A percentile compares a stretch with the other conserved stretches of the same genome.
Conservation (phyloP, 192 early-diverging fungal genomes). For the Podila epicladia region DNA sequence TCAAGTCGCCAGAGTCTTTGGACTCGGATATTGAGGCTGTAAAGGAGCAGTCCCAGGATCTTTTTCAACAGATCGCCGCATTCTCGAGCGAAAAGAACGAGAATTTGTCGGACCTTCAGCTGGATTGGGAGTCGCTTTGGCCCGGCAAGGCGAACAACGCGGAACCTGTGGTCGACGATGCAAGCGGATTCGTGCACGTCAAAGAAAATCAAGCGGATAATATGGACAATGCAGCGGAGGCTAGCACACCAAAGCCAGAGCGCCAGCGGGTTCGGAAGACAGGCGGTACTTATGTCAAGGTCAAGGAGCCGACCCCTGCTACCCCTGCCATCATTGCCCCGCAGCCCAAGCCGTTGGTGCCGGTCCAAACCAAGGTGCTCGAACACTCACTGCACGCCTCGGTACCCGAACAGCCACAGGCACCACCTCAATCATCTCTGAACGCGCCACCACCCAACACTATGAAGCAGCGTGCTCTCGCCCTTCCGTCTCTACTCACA, state of each 20-base stretch:
- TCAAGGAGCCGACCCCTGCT: neutral
- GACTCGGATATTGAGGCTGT: neutral
- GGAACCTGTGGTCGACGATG: neutral
- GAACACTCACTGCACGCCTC: neutral
- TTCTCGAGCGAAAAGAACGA: constrained; percentile 25
- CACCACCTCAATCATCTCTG: neutral
- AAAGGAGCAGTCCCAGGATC: neutral
- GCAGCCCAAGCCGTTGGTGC: constrained; percentile 1
- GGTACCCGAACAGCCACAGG: neutral
- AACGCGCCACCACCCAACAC: neutral
- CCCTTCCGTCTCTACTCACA: neutral
- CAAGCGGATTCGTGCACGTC: constrained; percentile 20
- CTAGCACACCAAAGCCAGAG: neutral
- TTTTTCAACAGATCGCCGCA: constrained; percentile 20
- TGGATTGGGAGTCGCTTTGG: constrained; percentile 33
- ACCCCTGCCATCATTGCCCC: constrained; percentile 8
- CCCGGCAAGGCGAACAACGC: constrained; percentile 1
- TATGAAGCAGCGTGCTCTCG: neutral
- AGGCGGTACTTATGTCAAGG: constrained; percentile 18
- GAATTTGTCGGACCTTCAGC: constrained; percentile 14
- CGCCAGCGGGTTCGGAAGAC: constrained; percentile 24
- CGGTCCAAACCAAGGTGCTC: neutral
- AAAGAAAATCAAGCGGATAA: neutral
- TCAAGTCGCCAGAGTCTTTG: neutral
- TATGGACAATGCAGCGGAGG: neutral